phyloP scores from a whole-genome alignment of 106 monocot species.

The Chionographis japonica region DNA sequence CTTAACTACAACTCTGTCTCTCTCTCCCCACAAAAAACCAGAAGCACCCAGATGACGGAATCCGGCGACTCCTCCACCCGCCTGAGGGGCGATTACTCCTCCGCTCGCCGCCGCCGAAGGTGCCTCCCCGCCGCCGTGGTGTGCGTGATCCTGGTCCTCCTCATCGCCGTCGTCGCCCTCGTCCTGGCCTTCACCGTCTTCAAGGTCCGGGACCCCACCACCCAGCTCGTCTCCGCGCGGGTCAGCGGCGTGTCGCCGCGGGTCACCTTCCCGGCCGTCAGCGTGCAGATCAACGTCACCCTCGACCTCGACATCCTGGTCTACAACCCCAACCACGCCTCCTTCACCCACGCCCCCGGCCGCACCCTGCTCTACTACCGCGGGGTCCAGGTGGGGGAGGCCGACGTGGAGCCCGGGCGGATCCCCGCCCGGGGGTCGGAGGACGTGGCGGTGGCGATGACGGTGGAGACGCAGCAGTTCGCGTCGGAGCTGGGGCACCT shows the following conservation, averaged over 20 bases:
- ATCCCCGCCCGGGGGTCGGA: constrained; percentile 6
- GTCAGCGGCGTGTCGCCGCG: constrained; percentile 11
- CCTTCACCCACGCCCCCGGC: constrained; percentile 11
- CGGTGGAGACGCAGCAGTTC: constrained; percentile 6
- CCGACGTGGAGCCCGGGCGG: background rate
- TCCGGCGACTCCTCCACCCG: background rate
- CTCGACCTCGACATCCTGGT: constrained; percentile 7
- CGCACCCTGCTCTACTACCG: background rate
- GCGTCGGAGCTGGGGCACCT: background rate
- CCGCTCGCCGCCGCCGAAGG: background rate
- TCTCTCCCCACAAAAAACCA: too few species aligned
- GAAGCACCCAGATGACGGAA: background rate
- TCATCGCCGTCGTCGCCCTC: background rate
- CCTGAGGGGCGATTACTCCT: background rate
- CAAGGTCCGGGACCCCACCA: constrained; percentile 1
- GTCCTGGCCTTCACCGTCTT: constrained; percentile 10
- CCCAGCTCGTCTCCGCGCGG: background rate
- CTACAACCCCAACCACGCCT: constrained; percentile 16
- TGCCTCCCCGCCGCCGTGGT: background rate
- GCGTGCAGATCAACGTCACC: constrained; percentile 9
- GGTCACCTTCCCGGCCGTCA: constrained; percentile 3
- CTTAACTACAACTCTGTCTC: too few species aligned
- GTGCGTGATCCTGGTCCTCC: background rate
- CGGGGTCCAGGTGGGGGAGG: constrained; percentile 10
- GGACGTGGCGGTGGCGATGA: background rate